A percentile compares a stretch with the other conserved stretches of the same genome.
These are phyloP conservation scores for Galerina marginata DNA, from an alignment of 768 basidiomycete genomes.

Conservation along the genomic window DNA sequence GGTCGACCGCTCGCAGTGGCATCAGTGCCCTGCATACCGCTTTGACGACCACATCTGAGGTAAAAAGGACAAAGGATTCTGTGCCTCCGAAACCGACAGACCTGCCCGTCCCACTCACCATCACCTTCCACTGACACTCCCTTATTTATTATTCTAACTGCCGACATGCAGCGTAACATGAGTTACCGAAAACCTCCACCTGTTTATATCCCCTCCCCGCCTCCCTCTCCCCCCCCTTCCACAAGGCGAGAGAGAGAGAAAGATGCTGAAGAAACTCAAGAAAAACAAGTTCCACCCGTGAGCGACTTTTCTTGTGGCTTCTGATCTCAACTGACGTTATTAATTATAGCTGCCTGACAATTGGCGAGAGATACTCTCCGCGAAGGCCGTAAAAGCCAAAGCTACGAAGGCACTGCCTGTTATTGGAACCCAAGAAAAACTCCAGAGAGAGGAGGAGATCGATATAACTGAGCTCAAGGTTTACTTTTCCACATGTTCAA, in stretches of 20 bases:
- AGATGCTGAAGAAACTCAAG: not conserved
- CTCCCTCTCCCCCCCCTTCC: constrained; percentile 42
- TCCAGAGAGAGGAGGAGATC: not conserved
- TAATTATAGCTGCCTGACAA: constrained; percentile 37
- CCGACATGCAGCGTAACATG: constrained; percentile 46
- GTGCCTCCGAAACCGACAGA: not conserved
- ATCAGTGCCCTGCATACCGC: not conserved
- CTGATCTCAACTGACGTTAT: not conserved
- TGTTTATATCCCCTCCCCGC: constrained; percentile 67
- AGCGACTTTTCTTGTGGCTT: not conserved
- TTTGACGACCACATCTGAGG: not conserved
- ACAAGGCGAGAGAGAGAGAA: constrained; percentile 9
- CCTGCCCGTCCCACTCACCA: not conserved
- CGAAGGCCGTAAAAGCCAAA: constrained; percentile 6
- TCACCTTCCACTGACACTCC: not conserved
- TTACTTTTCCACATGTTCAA: not conserved
- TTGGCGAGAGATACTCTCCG: constrained; percentile 37
- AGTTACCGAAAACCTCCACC: constrained; percentile 79
- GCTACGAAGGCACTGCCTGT: not conserved
- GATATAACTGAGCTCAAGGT: not conserved
- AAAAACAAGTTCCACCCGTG: constrained; percentile 22
- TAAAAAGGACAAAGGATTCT: not conserved
- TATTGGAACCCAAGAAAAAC: not conserved
- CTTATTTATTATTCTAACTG: constrained; percentile 8
- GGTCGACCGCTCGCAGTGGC: not conserved